phyloP scores from a whole-genome alignment of 495 filamentous ascomycete species.

The Astrothelium subdiscretum region DNA sequence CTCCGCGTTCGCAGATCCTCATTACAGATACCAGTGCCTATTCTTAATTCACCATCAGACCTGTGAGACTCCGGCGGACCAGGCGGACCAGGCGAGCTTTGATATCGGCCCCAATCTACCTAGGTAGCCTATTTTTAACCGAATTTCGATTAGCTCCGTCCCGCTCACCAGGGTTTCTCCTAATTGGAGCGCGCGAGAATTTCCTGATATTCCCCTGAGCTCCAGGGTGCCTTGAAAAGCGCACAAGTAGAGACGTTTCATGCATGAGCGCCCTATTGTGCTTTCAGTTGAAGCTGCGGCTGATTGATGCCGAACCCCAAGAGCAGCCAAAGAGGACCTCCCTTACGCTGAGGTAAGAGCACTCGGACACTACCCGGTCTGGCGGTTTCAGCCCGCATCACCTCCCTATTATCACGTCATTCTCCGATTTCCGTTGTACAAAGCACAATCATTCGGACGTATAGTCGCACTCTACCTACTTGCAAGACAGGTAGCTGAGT shows the following conservation, averaged over 20 bases:
- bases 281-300: not conserved
- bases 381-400: not conserved
- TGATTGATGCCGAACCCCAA: not conserved
- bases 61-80: too few species aligned
- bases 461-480: not conserved
- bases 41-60: too few species aligned
- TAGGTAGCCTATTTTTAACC: not conserved
- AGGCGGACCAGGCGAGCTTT: too few species aligned
- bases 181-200: not conserved
- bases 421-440: not conserved
- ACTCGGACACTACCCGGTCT: not conserved
- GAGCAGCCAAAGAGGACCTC: not conserved
- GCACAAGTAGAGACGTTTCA: not conserved
- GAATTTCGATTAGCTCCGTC: not conserved
- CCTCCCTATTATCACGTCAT: not conserved
- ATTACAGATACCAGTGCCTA: too few species aligned
- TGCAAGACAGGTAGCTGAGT: not conserved
- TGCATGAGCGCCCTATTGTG: not conserved
- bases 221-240: not conserved
- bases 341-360: not conserved
- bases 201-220: not conserved
- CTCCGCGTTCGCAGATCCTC: too few species aligned
- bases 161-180: not conserved
- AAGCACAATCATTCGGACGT: not conserved
- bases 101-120: too few species aligned